Base-by-base conservation (phyloP, 257 asterid genomes). In the Mitragyna speciosa region DNA sequence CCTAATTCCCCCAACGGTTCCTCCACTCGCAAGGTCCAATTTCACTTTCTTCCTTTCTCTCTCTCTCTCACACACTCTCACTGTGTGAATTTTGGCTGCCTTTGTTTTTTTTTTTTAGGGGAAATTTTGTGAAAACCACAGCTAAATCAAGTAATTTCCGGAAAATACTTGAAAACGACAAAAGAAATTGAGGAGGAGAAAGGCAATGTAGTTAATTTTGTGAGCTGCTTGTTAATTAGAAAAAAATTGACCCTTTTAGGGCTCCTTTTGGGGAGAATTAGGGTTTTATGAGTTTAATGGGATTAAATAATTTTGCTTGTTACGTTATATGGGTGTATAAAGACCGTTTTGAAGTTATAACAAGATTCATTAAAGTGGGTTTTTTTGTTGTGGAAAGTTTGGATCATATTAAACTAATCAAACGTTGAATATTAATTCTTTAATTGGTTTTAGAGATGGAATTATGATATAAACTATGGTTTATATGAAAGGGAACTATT, bases 21-120 rank as follows among this genome's bases (percentile, higher is more conserved):
- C 79, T 92, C 98, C 69, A 91, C 97, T 63, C 94, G 98, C 78
- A 89, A 92, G 98, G 98, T 92, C 33, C 43, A 47, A 68, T 14
- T 41, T 78, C 36, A 28, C 26, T 19, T 48, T 36, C 51, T 65
- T 17, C 15, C 74, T 45, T 51, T 14, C 76, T 64, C 72, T 2
- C 43, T 47, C 17, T 9, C 41, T 17, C 28, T 48, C 66, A 0
- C 47, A 10, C 7, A 16, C n/a, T 0, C 36, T 10, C 68, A 28
- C 68, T 63, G 39, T 22, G 33, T 6, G 33, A 63, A 4, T 26
- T 26, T 31, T 10, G 41, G 22, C 28, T 22, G 49, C 33, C 28
- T 43, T 7, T 17, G n/a, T 69, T 39, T 10, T 39, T 41, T 22
- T 14, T n/a, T n/a, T n/a, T n/a, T n/a, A n/a, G n/a, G 22, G 65